Evolutionary conservation across 768 basidiomycete species (phyloP).

Genomic region (Daedaleopsis sinensis): DNA sequence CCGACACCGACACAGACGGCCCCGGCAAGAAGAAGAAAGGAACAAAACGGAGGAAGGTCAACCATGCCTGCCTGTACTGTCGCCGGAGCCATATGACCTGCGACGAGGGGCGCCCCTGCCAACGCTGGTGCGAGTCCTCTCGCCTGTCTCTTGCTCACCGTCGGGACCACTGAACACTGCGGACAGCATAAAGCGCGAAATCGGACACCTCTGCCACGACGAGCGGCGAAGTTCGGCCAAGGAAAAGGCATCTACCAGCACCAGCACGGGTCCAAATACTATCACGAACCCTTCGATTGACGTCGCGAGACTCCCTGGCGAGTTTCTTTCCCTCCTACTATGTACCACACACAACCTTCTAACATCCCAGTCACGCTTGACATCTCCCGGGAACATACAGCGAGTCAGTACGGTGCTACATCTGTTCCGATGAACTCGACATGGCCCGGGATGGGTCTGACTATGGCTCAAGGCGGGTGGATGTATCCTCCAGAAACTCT

Average conservation of each 20-base stretch:
- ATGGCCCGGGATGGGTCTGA: slow-evolving; percentile 57
- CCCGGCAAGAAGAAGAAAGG: slow-evolving; percentile 45
- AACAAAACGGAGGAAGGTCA: slow-evolving; percentile 80
- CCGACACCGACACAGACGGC: slow-evolving; percentile 34
- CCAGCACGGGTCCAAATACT: slow-evolving; percentile 37
- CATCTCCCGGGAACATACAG: slow-evolving; percentile 18
- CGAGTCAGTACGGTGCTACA: slow-evolving; percentile 23
- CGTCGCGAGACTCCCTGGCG: slow-evolving; percentile 28
- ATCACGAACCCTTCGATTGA: slow-evolving; percentile 30
- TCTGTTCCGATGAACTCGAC: slow-evolving; percentile 41
- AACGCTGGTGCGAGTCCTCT: slow-evolving; percentile 76
- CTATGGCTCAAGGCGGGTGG: slow-evolving; percentile 51
- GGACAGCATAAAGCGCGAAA: slow-evolving; percentile 90
- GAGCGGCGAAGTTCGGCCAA: slow-evolving; percentile 65
- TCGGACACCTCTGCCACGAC: slow-evolving; percentile 92
- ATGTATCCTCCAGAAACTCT: slow-evolving; percentile 73
- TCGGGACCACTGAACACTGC: background rate
- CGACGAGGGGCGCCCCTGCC: slow-evolving; percentile 88
- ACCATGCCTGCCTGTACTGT: slow-evolving; percentile 94
- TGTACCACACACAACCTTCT: background rate
- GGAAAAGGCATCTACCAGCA: slow-evolving; percentile 36
- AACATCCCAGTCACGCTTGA: background rate
- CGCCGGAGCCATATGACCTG: slow-evolving; percentile 92
- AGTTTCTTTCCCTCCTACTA: slow-evolving; percentile 15
- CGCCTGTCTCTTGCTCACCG: background rate